Percentiles rank a stretch among this genome's conserved stretches.
Conservation (phyloP, 1,284 basidiomycete genomes). For the Thecaphora frezii region DNA sequence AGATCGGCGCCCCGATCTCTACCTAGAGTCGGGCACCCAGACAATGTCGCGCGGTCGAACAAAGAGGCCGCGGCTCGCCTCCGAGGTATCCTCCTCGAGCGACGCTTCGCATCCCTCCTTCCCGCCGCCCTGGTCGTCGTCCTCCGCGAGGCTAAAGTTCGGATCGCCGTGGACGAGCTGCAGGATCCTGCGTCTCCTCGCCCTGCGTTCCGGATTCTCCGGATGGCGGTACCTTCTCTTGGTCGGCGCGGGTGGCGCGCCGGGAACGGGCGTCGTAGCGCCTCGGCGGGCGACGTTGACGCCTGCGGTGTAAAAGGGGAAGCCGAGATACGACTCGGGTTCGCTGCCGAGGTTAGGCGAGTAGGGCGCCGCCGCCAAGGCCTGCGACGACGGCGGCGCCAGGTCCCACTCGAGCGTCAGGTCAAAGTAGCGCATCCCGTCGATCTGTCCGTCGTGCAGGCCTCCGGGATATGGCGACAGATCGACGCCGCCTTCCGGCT, state of each 20-base stretch:
- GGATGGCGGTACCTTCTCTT: not conserved
- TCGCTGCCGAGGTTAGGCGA: slow-evolving; percentile 39
- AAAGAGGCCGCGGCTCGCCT: slow-evolving; percentile 15
- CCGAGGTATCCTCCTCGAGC: no score
- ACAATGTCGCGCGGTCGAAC: slow-evolving; percentile 36
- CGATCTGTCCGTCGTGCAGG: slow-evolving; percentile 81
- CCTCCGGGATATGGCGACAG: slow-evolving; percentile 59
- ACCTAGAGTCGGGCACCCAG: slow-evolving; percentile 29
- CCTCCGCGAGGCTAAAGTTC: slow-evolving; percentile 1
- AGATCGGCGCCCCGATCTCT: no score
- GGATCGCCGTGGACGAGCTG: slow-evolving; percentile 3
- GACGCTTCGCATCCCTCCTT: slow-evolving; percentile 4
- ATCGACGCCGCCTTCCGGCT: slow-evolving; percentile 62
- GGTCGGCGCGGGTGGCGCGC: no score
- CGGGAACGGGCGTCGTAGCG: no score
- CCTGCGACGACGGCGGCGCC: not conserved
- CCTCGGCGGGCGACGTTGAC: no score
- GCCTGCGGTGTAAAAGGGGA: no score
- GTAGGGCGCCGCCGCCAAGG: not conserved
- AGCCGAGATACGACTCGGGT: not conserved
- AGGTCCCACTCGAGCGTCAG: slow-evolving; percentile 61
- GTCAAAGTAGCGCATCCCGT: slow-evolving; percentile 78
- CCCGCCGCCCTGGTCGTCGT: slow-evolving; percentile 1
- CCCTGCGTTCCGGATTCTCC: slow-evolving; percentile 11
- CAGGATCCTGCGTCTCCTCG: slow-evolving; percentile 11